These are phyloP conservation scores for Lippia alba DNA, from an alignment of 305 asterid genomes.

Conservation along the genomic window DNA sequence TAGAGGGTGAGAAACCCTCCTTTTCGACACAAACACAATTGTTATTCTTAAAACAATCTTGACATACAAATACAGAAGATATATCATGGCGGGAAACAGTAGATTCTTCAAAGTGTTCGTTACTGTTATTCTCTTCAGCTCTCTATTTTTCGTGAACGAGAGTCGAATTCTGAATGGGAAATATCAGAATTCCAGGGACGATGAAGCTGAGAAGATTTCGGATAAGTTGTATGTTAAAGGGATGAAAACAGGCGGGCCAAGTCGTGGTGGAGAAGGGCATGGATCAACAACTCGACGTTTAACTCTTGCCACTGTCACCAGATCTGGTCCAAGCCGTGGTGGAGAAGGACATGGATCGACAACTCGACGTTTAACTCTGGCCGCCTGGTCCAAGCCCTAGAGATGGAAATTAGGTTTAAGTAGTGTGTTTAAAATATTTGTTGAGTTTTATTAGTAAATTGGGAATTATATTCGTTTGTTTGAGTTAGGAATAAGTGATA, in stretches of 20 bases:
- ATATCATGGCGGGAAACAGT: neutral
- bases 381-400: conserved; percentile 47
- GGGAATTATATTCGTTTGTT: no score
- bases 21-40: no score
- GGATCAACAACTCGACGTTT: conserved; percentile 12
- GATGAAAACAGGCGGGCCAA: conserved; percentile 51
- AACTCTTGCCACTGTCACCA: conserved; percentile 39
- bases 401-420: conserved; percentile 8
- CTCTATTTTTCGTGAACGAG: conserved; percentile 1
- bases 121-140: conserved; percentile 6
- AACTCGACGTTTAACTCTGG: neutral
- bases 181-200: neutral
- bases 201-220: conserved; percentile 5
- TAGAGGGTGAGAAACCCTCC: no score
- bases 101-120: neutral
- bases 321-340: conserved; percentile 40
- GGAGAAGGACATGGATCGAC: neutral
- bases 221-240: conserved; percentile 38
- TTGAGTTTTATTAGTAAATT: neutral
- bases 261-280: conserved; percentile 56
- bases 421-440: no score
- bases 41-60: no score
- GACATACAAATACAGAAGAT: neutral
- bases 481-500: no score
- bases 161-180: neutral